A percentile compares a stretch with the other conserved stretches of the same genome.
Conservation (phyloP, 225 moss, liverwort and hornwort genomes). For the Antitrichia curtipendula region DNA sequence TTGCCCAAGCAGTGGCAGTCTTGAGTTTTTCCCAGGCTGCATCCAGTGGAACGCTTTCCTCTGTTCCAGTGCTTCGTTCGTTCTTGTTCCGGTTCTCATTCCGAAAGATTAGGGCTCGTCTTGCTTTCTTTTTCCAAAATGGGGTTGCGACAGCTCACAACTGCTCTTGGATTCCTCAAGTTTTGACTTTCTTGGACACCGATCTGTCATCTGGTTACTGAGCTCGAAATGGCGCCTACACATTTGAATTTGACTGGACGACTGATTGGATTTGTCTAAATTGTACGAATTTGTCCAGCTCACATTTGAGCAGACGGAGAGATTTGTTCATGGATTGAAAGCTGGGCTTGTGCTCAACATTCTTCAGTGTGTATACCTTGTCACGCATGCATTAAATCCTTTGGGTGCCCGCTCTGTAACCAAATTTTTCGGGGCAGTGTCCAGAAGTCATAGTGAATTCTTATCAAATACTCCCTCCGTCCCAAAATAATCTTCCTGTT, state of each 20-base stretch:
- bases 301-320: neutral
- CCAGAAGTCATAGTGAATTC: neutral
- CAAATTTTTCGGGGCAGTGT: neutral
- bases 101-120: no score
- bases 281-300: neutral
- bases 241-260: neutral
- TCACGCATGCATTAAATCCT: neutral
- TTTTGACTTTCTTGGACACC: neutral
- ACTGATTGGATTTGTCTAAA: neutral
- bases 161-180: neutral
- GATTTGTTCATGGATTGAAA: neutral
- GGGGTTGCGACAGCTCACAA: neutral
- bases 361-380: neutral
- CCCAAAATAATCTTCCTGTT: no score
- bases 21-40: no score
- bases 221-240: neutral
- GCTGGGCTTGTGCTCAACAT: neutral
- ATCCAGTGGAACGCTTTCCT: no score
- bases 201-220: neutral
- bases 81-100: no score
- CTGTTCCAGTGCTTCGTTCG: no score
- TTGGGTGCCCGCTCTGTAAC: neutral
- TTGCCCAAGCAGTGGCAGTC: no score
- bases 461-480: no score
- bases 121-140: no score